These are phyloP conservation scores for Penicillium crustosum DNA, from an alignment of 2,329 filamentous ascomycete genomes.

Conservation along the genomic window DNA sequence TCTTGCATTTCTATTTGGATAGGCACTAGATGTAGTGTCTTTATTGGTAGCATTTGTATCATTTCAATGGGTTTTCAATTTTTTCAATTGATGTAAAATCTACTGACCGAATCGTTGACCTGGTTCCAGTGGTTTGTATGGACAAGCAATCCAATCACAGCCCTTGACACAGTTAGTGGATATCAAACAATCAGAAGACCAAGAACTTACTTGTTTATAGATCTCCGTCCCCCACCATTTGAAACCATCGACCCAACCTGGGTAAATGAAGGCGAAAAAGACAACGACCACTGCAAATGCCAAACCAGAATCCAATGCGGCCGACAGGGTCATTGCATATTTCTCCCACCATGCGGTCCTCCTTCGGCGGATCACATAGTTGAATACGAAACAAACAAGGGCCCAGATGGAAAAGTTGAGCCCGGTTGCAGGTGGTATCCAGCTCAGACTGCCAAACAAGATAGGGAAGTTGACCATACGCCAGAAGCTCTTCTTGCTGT, in stretches of 20 bases:
- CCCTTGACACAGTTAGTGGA: conserved; percentile 47
- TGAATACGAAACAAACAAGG: conserved; percentile 80
- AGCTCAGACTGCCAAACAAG: conserved; percentile 76
- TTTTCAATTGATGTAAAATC: background rate
- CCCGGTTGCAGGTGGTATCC: conserved; percentile 82
- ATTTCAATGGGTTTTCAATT: too few relatives aligned
- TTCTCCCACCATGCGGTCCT: conserved; percentile 84
- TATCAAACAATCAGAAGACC: background rate
- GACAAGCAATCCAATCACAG: conserved; percentile 80
- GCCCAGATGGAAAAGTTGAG: conserved; percentile 89
- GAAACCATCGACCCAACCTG: conserved; percentile 70
- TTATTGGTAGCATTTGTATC: background rate
- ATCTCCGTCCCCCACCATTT: conserved; percentile 88
- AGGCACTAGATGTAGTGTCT: background rate
- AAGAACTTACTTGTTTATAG: conserved; percentile 61
- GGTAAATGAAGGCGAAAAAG: conserved; percentile 84
- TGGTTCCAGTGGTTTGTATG: conserved; percentile 63
- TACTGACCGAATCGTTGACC: conserved; percentile 66
- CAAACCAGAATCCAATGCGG: conserved; percentile 77
- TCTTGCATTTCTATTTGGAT: background rate
- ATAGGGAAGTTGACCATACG: conserved; percentile 80
- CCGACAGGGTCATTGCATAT: conserved; percentile 85
- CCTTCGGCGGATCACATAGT: conserved; percentile 68
- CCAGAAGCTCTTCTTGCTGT: conserved; percentile 59
- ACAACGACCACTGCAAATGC: conserved; percentile 80